phyloP scores from a whole-genome alignment of 1,284 basidiomycete genomes.

The Tylopilus orsonianus region DNA sequence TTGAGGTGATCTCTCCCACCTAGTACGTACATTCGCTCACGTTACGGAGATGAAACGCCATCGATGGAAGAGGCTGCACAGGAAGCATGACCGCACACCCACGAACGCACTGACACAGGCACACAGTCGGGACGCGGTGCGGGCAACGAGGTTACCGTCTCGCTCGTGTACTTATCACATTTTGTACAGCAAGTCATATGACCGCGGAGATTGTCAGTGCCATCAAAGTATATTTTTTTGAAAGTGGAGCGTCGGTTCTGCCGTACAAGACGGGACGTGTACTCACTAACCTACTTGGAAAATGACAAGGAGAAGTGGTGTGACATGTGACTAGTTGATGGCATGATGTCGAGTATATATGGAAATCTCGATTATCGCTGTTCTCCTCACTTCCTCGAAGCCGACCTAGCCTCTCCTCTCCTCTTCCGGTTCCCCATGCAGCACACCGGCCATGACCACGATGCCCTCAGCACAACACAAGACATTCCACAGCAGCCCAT shows the following conservation, averaged over 20 bases:
- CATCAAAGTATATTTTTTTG: too few species aligned
- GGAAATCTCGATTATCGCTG: slow-evolving; percentile 35
- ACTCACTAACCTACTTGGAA: too few species aligned
- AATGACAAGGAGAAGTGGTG: not conserved
- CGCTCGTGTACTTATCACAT: not conserved
- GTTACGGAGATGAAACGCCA: slow-evolving; percentile 22
- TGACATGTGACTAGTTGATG: slow-evolving; percentile 21
- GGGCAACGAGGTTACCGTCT: not conserved
- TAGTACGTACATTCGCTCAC: not conserved
- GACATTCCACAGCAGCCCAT: not conserved
- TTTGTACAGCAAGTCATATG: slow-evolving; percentile 6
- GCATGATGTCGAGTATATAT: slow-evolving; percentile 31
- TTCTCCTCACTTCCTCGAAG: slow-evolving; percentile 16
- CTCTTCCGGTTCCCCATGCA: slow-evolving; percentile 27
- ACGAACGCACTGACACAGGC: not conserved
- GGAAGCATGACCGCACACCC: not conserved
- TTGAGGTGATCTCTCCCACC: not conserved
- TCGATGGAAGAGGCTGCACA: slow-evolving; percentile 1
- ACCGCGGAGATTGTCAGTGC: slow-evolving; percentile 10
- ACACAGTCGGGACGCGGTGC: not conserved
- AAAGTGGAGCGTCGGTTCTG: too few species aligned
- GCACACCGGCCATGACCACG: slow-evolving; percentile 16
- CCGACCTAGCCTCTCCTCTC: not conserved
- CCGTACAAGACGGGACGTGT: slow-evolving; percentile 1
- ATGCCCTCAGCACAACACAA: not conserved